phyloP scores from a whole-genome alignment of 2,329 filamentous ascomycete species.

The Hortaea sp. region DNA sequence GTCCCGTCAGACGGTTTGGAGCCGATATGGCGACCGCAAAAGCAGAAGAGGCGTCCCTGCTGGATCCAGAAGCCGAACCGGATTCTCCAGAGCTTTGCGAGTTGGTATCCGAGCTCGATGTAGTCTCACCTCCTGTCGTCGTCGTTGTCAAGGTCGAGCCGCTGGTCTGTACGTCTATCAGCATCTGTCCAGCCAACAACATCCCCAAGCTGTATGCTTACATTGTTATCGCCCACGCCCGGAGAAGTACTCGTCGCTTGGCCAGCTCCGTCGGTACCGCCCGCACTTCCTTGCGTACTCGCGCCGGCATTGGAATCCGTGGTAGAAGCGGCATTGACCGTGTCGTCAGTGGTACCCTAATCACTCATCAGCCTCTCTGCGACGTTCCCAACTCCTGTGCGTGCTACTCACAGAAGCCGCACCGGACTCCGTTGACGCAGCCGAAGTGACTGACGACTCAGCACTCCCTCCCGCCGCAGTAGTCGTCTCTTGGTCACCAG shows the following conservation, averaged over 20 bases:
- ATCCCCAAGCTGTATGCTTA: too few relatives aligned
- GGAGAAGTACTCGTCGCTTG: background rate
- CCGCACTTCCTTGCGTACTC: background rate
- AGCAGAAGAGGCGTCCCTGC: background rate
- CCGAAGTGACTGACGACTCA: background rate
- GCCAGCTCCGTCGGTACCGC: background rate
- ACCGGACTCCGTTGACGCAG: background rate
- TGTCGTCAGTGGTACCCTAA: background rate
- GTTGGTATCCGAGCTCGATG: background rate
- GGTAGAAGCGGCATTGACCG: background rate
- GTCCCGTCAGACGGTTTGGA: background rate
- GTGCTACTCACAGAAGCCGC: background rate
- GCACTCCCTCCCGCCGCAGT: background rate
- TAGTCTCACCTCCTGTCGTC: background rate
- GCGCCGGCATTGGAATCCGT: background rate
- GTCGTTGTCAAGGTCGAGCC: background rate
- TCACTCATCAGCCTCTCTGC: background rate
- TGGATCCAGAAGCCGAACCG: background rate
- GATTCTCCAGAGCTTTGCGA: background rate
- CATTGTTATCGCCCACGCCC: background rate
- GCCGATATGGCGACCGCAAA: conserved; percentile 2
- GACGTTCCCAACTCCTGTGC: background rate
- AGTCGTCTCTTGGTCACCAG: background rate
- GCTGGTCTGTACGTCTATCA: background rate
- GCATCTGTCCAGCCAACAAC: background rate